phyloP scores from a whole-genome alignment of 495 filamentous ascomycete genomes.

The Penicillium arizonense region DNA sequence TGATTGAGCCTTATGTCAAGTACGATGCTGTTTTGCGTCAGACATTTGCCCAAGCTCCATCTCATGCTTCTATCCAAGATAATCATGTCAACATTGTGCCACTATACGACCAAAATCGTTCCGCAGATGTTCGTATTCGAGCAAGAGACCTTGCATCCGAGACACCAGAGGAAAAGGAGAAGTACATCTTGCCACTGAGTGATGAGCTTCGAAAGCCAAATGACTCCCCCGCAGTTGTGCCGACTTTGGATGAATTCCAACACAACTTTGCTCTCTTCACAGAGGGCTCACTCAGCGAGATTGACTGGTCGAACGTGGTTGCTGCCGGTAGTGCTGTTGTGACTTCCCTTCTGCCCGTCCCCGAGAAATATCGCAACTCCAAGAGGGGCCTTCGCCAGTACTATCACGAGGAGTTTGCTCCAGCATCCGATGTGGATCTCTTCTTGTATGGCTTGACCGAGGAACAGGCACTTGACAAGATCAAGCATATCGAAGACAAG shows the following conservation, averaged over 20 bases:
- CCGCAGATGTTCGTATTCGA: constrained; percentile 53
- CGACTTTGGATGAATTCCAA: constrained; percentile 64
- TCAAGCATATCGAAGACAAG: constrained; percentile 68
- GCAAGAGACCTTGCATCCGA: constrained; percentile 62
- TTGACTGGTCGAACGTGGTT: constrained; percentile 77
- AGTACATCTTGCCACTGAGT: constrained; percentile 69
- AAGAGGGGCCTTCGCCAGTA: constrained; percentile 65
- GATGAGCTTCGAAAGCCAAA: constrained; percentile 54
- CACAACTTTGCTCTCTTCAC: constrained; percentile 77
- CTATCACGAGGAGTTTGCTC: constrained; percentile 75
- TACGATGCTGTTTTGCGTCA: constrained; percentile 68
- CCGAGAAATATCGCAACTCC: constrained; percentile 57
- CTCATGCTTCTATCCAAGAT: constrained; percentile 56
- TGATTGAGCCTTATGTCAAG: constrained; percentile 65
- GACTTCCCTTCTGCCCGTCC: constrained; percentile 71
- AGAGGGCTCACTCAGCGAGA: constrained; percentile 58
- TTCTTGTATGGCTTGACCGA: constrained; percentile 78
- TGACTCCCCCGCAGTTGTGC: constrained; percentile 64
- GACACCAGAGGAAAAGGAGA: constrained; percentile 54
- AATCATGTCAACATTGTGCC: constrained; percentile 66
- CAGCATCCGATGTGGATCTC: constrained; percentile 81
- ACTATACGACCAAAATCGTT: constrained; percentile 59
- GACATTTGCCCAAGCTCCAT: constrained; percentile 67
- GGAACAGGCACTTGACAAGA: constrained; percentile 72
- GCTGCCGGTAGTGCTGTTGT: constrained; percentile 75